Base-by-base conservation (phyloP, 306 rosid species). In the Prunus dulcis region DNA sequence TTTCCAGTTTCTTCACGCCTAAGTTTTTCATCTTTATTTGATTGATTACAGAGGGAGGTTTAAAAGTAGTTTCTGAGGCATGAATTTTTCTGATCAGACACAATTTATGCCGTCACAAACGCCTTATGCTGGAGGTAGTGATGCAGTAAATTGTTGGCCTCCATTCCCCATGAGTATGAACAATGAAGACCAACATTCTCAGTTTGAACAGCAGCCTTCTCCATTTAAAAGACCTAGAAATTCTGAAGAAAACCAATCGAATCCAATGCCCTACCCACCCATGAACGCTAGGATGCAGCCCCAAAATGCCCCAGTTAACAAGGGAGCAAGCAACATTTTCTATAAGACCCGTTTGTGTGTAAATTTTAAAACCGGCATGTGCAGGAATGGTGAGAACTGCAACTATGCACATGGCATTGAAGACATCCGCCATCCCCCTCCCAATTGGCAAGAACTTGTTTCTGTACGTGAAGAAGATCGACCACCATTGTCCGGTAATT, bases 401-500 rank as follows among this genome's bases (percentile, higher is more conserved):
- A 96, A 93, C 84, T 96, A 89, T 82, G 99, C 99, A 3, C 99
- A 96, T 80, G 99, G 99, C 19, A 41, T 75, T 58, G 98, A 89
- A 6, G 99, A 96, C 41, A 82, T 96, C 83, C 84, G 96, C 58
- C 93, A 87, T 73, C 97, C 99, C 6, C 98, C 98, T 0, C 88
- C 97, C n/a, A 96, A 96, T 86, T 96, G 99, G 99, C 98, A 89
- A 79, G 97, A 89, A n/a, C 77, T 92, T 45, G 86, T 93, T 9
- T 90, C 97, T 3, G 4, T 74, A 0, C 85, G 91, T 0, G 86
- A 66, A 0, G 96, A 86, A 6, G 96, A 90, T 58, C 67, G 80
- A 71, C 72, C 77, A 0, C 69, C 77, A 0, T 71, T 75, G 0
- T 19, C 89, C 0, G 89, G 73, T n/a, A 82, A 86, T 77, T 91